Percentiles rank a stretch among this genome's conserved stretches.
These are phyloP conservation scores for Metarhizium brunneum DNA, from an alignment of 2,329 filamentous ascomycete genomes.

Conservation along the genomic window DNA sequence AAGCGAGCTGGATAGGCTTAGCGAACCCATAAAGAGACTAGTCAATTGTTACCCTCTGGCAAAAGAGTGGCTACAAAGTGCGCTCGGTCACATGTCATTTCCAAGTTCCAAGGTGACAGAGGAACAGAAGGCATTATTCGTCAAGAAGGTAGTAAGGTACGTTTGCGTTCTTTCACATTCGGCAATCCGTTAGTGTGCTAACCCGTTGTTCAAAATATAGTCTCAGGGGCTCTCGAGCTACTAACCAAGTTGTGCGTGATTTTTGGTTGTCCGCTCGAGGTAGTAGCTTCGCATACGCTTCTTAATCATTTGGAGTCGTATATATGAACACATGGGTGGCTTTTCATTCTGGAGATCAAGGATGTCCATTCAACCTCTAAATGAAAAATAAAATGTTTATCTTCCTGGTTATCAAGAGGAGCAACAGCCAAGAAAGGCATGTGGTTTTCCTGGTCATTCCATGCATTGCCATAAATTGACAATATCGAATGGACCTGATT, in stretches of 20 bases:
- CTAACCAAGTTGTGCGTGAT: conserved; percentile 58
- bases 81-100: conserved; percentile 45
- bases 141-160: conserved; percentile 57
- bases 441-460: too few relatives aligned
- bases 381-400: background rate
- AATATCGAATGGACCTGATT: too few relatives aligned
- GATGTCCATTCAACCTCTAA: background rate
- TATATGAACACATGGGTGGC: background rate
- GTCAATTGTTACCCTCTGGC: conserved; percentile 45
- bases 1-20: conserved; percentile 62
- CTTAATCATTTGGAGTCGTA: conserved; percentile 20
- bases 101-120: conserved; percentile 49
- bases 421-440: too few relatives aligned
- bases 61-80: conserved; percentile 53
- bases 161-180: background rate
- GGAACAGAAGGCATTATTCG: conserved; percentile 52
- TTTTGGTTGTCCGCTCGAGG: conserved; percentile 64
- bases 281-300: conserved; percentile 51
- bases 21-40: conserved; percentile 62
- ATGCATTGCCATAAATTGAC: too few relatives aligned
- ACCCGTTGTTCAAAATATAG: conserved; percentile 24
- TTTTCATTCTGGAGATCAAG: background rate
- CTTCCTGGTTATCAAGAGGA: too few relatives aligned
- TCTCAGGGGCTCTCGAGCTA: conserved; percentile 53
- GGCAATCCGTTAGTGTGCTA: background rate